phyloP scores from a whole-genome alignment of 2,329 filamentous ascomycete species.

The Penicillium thymicola region DNA sequence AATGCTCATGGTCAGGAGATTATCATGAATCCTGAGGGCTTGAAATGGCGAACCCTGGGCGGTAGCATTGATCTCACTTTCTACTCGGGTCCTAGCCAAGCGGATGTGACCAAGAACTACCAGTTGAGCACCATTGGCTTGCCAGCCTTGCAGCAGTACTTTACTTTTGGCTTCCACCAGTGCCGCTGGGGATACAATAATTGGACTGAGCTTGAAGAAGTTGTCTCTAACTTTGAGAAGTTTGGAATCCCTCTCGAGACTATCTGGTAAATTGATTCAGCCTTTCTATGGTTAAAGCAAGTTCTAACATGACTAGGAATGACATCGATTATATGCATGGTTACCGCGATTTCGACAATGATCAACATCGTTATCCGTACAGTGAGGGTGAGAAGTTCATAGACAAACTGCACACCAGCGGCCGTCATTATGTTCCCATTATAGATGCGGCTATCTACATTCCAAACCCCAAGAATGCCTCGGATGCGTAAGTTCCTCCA shows the following conservation, averaged over 20 bases:
- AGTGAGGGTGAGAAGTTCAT: conserved; percentile 52
- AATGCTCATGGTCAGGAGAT: conserved; percentile 76
- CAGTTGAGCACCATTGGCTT: conserved; percentile 64
- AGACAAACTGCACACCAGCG: conserved; percentile 50
- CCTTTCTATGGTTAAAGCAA: not conserved
- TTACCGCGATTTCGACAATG: conserved; percentile 59
- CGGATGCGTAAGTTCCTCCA: conserved; percentile 56
- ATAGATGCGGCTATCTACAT: conserved; percentile 66
- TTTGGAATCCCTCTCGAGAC: conserved; percentile 58
- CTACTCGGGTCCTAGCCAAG: conserved; percentile 67
- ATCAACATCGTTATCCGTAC: conserved; percentile 51
- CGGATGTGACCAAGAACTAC: conserved; percentile 68
- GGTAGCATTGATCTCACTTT: conserved; percentile 78
- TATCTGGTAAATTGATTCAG: conserved; percentile 36
- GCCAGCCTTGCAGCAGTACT: conserved; percentile 78
- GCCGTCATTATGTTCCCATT: conserved; percentile 60
- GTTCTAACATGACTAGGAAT: conserved; percentile 18
- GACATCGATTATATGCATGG: conserved; percentile 59
- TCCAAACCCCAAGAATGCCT: conserved; percentile 66
- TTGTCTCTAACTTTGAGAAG: conserved; percentile 52
- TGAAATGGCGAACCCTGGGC: conserved; percentile 72
- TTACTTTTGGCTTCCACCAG: conserved; percentile 77
- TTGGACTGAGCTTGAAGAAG: conserved; percentile 63
- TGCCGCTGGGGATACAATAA: conserved; percentile 79
- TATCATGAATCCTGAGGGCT: conserved; percentile 58